Percentiles rank a stretch among this genome's conserved stretches.
These are phyloP conservation scores for Penicillium sp. DNA, from an alignment of 2,329 filamentous ascomycete species.

Conservation along the genomic window DNA sequence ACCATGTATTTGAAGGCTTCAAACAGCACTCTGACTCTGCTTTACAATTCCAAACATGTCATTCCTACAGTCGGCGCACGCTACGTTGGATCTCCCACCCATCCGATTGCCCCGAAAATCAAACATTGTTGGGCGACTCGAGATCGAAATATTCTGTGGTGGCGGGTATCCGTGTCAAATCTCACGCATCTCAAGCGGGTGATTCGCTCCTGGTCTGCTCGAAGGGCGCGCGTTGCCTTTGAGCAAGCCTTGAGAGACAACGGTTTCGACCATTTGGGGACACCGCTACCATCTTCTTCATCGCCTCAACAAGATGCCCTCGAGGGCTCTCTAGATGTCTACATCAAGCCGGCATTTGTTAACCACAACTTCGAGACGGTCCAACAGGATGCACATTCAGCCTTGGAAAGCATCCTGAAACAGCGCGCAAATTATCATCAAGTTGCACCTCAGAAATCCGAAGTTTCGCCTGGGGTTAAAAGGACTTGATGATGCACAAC, in stretches of 20 bases:
- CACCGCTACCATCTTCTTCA: conserved; percentile 1
- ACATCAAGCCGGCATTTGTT: conserved; percentile 15
- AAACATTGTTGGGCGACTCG: conserved; percentile 35
- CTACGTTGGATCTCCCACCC: conserved; percentile 24
- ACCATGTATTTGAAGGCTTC: conserved; percentile 19
- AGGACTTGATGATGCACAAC: not conserved
- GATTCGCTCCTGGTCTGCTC: conserved; percentile 45
- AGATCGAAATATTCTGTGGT: conserved; percentile 46
- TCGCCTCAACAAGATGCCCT: conserved; percentile 18
- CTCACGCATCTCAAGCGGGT: conserved; percentile 36
- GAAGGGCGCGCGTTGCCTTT: conserved; percentile 45
- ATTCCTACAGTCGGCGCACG: conserved; percentile 29
- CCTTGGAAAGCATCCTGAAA: conserved; percentile 10
- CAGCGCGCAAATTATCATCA: not conserved
- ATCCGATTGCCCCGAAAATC: conserved; percentile 38
- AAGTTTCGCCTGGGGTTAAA: not conserved
- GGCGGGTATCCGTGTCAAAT: conserved; percentile 37
- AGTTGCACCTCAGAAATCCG: not conserved
- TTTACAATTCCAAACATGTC: conserved; percentile 22
- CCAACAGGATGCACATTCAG: conserved; percentile 17
- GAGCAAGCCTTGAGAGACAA: conserved; percentile 41
- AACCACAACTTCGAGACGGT: conserved; percentile 21
- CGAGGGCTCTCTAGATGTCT: conserved; percentile 36
- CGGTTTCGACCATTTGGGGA: conserved; percentile 41
- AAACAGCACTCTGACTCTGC: conserved; percentile 21